Evolutionary conservation across 148 eudicot genomes (phyloP).

Genomic region (Dianthus caryophyllus): DNA sequence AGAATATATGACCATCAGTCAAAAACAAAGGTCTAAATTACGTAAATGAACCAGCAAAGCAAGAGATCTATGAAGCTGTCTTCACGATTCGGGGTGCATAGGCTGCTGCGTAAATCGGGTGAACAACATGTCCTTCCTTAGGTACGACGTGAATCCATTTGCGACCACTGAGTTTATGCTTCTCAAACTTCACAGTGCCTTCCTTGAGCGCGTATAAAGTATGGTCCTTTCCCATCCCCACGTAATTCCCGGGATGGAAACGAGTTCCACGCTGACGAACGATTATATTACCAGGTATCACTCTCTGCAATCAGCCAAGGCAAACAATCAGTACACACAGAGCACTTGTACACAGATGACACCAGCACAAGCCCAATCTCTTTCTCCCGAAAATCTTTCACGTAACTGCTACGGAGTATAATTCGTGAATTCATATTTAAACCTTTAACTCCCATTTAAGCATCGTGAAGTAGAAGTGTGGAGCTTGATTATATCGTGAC

Average conservation of each 20-base stretch:
- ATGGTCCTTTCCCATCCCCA: conserved; percentile 90
- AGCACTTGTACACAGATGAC: background rate
- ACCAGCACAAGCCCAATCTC: no score
- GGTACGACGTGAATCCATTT: conserved; percentile 92
- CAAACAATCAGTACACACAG: background rate
- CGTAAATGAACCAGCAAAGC: background rate
- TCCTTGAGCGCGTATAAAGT: conserved; percentile 78
- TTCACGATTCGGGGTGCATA: conserved; percentile 9
- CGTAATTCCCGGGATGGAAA: conserved; percentile 76
- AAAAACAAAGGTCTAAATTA: no score
- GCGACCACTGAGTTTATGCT: conserved; percentile 67
- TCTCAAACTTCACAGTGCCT: conserved; percentile 79
- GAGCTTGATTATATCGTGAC: no score
- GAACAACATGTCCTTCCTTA: conserved; percentile 72
- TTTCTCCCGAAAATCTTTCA: no score
- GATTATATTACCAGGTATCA: conserved; percentile 80
- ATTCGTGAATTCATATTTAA: no score
- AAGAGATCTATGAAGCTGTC: conserved; percentile 8
- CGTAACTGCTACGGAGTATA: no score
- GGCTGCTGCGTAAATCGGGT: conserved; percentile 56
- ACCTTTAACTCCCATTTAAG: no score
- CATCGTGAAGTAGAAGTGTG: no score
- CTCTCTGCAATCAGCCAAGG: conserved; percentile 45
- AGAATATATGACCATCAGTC: no score
- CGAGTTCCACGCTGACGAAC: conserved; percentile 80